These are phyloP conservation scores for Pittosporum tobira DNA, from an alignment of 129 eudicot genomes.

Conservation along the genomic window DNA sequence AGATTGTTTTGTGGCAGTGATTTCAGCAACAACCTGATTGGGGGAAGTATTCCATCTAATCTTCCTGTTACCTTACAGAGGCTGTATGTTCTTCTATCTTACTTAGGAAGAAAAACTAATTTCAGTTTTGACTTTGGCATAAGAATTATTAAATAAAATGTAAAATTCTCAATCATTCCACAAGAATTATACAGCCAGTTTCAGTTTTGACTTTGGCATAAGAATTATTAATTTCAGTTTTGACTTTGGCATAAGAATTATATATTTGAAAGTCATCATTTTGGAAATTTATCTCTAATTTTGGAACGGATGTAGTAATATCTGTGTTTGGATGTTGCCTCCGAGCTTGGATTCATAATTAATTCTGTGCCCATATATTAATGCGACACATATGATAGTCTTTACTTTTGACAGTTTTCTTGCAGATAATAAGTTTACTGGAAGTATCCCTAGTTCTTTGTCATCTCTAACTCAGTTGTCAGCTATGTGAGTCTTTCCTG, in stretches of 20 bases:
- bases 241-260: too few species aligned
- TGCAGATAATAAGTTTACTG: constrained; percentile 80
- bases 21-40: constrained; percentile 66
- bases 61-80: constrained; percentile 55
- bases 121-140: too few species aligned
- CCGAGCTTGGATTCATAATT: not conserved
- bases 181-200: too few species aligned
- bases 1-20: constrained; percentile 39
- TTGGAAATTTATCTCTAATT: too few species aligned
- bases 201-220: too few species aligned
- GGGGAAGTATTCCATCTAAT: constrained; percentile 63
- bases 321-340: not conserved
- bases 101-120: not conserved
- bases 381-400: constrained; percentile 35
- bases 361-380: constrained; percentile 11
- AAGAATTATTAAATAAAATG: too few species aligned
- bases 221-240: not conserved
- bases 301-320: too few species aligned
- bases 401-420: constrained; percentile 90
- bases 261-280: too few species aligned
- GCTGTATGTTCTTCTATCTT: constrained; percentile 42
- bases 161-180: too few species aligned
- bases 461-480: constrained; percentile 46
- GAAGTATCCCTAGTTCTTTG: constrained; percentile 68
- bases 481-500: constrained; percentile 56